Conservation (phyloP, 2,329 filamentous ascomycete genomes). For the Tolypocladium tundrense region DNA sequence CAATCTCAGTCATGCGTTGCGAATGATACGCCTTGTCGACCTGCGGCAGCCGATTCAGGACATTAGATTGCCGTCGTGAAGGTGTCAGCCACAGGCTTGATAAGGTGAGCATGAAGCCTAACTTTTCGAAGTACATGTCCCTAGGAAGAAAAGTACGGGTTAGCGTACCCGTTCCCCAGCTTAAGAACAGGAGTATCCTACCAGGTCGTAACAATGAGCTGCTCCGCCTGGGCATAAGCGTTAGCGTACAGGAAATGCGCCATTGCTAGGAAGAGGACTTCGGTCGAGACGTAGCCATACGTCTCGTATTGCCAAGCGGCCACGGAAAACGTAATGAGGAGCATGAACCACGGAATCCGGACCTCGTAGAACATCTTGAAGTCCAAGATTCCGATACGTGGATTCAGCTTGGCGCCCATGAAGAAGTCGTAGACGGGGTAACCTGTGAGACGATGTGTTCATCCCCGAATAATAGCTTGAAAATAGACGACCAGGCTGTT, state of each 20-base stretch:
- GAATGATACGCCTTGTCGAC: too few relatives aligned
- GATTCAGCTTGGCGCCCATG: conserved; percentile 81
- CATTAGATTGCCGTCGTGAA: too few relatives aligned
- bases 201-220: conserved; percentile 78
- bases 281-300: conserved; percentile 72
- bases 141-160: conserved; percentile 6
- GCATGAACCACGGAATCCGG: conserved; percentile 83
- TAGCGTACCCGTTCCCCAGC: background rate
- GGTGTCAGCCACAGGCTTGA: too few relatives aligned
- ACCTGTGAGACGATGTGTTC: conserved; percentile 84
- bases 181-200: conserved; percentile 8
- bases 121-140: conserved; percentile 96
- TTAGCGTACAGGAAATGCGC: conserved; percentile 87
- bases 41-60: too few relatives aligned
- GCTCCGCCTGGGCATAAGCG: conserved; percentile 82
- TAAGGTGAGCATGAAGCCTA: conserved; percentile 92
- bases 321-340: conserved; percentile 63
- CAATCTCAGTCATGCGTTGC: too few relatives aligned
- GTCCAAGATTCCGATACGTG: conserved; percentile 68
- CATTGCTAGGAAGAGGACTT: conserved; percentile 72
- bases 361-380: conserved; percentile 97
- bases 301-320: conserved; percentile 71
- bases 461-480: conserved; percentile 68
- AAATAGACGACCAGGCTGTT: conserved; percentile 76
- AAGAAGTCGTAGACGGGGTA: conserved; percentile 77